Evolutionary conservation across 768 basidiomycete genomes (phyloP), one percentile per base, ranked within the genome.

Genomic region (Mrakia frigida): DNA sequence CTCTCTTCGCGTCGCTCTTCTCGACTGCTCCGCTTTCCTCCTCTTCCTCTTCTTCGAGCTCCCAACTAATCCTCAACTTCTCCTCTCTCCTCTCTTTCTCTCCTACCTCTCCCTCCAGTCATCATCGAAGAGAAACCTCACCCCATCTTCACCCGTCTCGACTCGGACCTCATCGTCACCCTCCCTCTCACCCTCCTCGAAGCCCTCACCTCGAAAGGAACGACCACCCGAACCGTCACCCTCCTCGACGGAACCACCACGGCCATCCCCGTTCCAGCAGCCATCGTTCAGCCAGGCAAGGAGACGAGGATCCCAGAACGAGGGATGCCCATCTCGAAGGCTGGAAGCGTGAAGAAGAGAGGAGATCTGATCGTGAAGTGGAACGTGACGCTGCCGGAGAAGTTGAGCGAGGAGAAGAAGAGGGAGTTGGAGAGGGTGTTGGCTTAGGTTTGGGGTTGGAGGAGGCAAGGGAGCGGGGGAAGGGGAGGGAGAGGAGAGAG

Each of bases 121-220:
- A 89, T 96, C 67, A 89, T 97, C n/a, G 95, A 97, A 83, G 94
- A 98, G 84, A 98, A 96, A 84, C 90, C 90, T 13, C 92, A 98
- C 83, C 83, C 87, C 0, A 82, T 86, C 25, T 97, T 92, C 84
- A 87, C 85, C 76, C 87, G 95, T 33, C 89, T 91, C 11, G 93
- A 91, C 43, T 91, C 96, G 84, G 90, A 97, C 82, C 87, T 98
- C 65, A 81, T 87, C 61, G 87, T 87, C 76, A 86, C 82, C 28
- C 74, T 91, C 59, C 85, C 87, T 78, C 84, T 98, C 73, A 87
- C 93, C 18, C 87, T 98, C 0, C 89, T 93, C 33, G 93, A 97
- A 43, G 94, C 95, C 1, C 85, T 98, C 31, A 84, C 90, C 0
- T 91, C 91, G 31, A 82, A 85, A 18, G 80, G 85, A 46, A 83